Evolutionary conservation across 768 basidiomycete species (phyloP).

Genomic region (Tricholoma saponaceum): DNA sequence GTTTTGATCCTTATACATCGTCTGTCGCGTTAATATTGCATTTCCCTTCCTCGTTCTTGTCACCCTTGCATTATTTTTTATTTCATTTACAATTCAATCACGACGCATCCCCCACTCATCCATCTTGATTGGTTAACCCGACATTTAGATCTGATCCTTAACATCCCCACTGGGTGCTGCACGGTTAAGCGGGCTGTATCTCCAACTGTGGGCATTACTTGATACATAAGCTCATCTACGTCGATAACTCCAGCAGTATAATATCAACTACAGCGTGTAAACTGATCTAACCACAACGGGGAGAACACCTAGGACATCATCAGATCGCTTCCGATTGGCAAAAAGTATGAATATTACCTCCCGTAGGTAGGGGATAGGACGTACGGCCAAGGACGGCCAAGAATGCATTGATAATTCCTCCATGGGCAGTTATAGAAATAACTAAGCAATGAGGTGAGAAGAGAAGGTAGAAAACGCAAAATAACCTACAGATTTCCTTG

Average conservation of each 20-base stretch:
- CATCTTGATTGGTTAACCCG: background rate
- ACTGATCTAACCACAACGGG: constrained; percentile 16
- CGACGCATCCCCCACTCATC: background rate
- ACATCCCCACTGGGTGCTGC: too few relatives aligned
- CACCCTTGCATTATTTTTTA: background rate
- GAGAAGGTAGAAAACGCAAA: constrained; percentile 3
- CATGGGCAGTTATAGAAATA: constrained; percentile 65
- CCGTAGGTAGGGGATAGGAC: constrained; percentile 49
- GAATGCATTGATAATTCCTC: constrained; percentile 57
- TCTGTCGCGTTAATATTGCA: constrained; percentile 1
- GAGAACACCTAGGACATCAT: constrained; percentile 13
- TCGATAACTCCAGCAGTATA: too few relatives aligned
- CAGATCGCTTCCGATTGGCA: background rate
- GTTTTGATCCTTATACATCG: background rate
- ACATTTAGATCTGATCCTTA: too few relatives aligned
- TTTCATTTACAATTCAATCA: background rate
- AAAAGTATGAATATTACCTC: constrained; percentile 38
- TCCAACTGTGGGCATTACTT: too few relatives aligned
- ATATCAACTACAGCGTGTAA: background rate
- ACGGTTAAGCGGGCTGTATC: too few relatives aligned
- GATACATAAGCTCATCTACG: too few relatives aligned
- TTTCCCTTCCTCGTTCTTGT: background rate
- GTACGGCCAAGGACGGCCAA: constrained; percentile 43
- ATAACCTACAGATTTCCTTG: constrained; percentile 41
- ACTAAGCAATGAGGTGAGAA: constrained; percentile 31